These are phyloP conservation scores for Leccinum holopus DNA, from an alignment of 1,284 basidiomycete genomes.

Conservation along the genomic window DNA sequence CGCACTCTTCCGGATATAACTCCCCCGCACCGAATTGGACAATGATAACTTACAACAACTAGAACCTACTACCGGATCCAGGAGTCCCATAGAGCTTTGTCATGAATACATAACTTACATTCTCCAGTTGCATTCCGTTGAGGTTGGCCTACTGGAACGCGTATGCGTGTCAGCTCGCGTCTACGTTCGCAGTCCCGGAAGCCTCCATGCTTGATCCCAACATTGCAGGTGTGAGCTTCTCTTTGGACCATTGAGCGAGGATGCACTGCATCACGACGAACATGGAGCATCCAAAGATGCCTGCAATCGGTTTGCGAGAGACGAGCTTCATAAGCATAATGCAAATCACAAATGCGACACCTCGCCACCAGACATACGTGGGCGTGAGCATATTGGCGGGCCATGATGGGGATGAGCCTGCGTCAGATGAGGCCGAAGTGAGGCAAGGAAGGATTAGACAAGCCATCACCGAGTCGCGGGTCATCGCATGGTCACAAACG, in stretches of 20 bases:
- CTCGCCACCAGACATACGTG: too few species aligned
- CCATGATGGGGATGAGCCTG: background rate
- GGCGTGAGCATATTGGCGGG: too few species aligned
- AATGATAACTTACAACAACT: background rate
- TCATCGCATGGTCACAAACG: too few species aligned
- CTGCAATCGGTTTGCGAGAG: background rate
- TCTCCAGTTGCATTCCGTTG: background rate
- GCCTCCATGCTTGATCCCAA: background rate
- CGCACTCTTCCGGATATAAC: background rate
- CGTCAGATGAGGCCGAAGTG: too few species aligned
- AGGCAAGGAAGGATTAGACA: too few species aligned
- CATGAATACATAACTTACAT: background rate
- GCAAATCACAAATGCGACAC: too few species aligned
- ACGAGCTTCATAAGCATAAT: too few species aligned
- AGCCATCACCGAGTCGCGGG: too few species aligned
- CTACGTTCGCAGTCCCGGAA: too few species aligned
- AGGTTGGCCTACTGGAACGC: background rate
- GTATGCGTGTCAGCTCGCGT: background rate
- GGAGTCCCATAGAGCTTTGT: background rate
- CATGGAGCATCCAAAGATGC: background rate
- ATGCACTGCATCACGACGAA: background rate
- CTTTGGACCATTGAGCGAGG: background rate
- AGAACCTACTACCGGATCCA: background rate
- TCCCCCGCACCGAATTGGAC: background rate
- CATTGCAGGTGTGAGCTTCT: background rate